Conservation (phyloP, 371 early-diverging fungal species). For the Mortierella sp. region DNA sequence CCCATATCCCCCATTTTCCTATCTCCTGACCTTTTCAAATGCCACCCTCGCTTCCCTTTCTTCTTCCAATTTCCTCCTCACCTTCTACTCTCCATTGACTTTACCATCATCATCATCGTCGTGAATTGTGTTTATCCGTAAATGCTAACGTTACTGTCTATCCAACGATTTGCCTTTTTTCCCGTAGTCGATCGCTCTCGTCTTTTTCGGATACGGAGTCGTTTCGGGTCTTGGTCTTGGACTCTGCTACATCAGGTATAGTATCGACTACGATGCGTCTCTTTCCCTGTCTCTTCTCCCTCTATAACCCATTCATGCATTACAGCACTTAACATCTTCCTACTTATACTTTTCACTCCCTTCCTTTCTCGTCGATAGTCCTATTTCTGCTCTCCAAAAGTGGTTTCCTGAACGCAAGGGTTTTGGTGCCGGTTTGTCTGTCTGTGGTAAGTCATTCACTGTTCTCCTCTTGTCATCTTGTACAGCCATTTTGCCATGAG, state of each 20-base stretch:
- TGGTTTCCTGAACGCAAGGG: constrained; percentile 73
- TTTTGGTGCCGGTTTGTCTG: constrained; percentile 70
- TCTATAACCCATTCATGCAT: background rate
- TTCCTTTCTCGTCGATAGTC: constrained; percentile 32
- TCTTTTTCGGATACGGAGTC: constrained; percentile 76
- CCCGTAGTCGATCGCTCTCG: constrained; percentile 60
- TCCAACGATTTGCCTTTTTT: background rate
- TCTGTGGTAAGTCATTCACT: constrained; percentile 60
- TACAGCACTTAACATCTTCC: background rate
- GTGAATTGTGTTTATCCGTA: background rate
- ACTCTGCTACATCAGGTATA: constrained; percentile 67
- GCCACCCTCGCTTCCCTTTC: background rate
- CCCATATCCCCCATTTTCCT: no score
- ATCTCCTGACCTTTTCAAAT: no score
- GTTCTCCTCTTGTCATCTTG: background rate
- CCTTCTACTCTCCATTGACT: background rate
- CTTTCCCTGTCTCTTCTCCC: no score
- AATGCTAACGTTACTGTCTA: background rate
- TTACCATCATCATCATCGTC: background rate
- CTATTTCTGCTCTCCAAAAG: constrained; percentile 71
- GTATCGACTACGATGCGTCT: background rate
- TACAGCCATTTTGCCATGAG: background rate
- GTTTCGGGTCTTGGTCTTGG: constrained; percentile 76
- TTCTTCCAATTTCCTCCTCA: background rate
- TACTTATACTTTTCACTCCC: background rate